These are phyloP conservation scores for Microbotryum silenes-acaulis DNA, from an alignment of 1,284 basidiomycete species.

Conservation along the genomic window DNA sequence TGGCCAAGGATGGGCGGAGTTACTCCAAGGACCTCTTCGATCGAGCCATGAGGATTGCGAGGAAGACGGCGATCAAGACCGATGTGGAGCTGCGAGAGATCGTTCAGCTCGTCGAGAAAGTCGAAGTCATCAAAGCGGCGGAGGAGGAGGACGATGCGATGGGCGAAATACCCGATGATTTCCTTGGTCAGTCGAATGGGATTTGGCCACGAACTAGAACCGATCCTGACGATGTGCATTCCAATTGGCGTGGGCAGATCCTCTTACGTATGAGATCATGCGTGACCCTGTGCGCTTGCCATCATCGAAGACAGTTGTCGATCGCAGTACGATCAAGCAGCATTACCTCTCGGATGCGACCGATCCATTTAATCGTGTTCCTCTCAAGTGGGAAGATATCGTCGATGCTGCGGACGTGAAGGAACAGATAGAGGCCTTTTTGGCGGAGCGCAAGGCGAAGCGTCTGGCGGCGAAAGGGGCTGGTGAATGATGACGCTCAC, in stretches of 20 bases:
- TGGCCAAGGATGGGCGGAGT: constrained; percentile 86
- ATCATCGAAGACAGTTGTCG: constrained; percentile 69
- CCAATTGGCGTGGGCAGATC: constrained; percentile 53
- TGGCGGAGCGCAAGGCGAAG: constrained; percentile 16
- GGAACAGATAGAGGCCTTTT: constrained; percentile 25
- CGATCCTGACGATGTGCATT: too few species aligned
- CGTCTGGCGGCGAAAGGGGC: neutral
- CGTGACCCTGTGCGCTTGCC: constrained; percentile 89
- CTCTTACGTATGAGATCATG: constrained; percentile 91
- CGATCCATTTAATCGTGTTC: constrained; percentile 44
- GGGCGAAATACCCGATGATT: constrained; percentile 92
- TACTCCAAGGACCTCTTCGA: constrained; percentile 81
- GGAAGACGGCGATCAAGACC: constrained; percentile 63
- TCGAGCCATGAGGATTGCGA: constrained; percentile 63
- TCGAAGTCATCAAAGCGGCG: constrained; percentile 74
- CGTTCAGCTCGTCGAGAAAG: constrained; percentile 63
- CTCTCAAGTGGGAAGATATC: constrained; percentile 43
- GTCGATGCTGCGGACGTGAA: constrained; percentile 26
- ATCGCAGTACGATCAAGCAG: constrained; percentile 90
- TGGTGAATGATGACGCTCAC: too few species aligned
- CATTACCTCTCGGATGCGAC: constrained; percentile 73
- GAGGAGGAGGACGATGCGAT: constrained; percentile 77
- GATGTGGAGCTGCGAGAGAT: constrained; percentile 71
- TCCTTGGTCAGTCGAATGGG: constrained; percentile 54
- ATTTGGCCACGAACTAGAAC: too few species aligned